Evolutionary conservation across 2,329 filamentous ascomycete species (phyloP).

Genomic region (Pestalotiopsis sp.): DNA sequence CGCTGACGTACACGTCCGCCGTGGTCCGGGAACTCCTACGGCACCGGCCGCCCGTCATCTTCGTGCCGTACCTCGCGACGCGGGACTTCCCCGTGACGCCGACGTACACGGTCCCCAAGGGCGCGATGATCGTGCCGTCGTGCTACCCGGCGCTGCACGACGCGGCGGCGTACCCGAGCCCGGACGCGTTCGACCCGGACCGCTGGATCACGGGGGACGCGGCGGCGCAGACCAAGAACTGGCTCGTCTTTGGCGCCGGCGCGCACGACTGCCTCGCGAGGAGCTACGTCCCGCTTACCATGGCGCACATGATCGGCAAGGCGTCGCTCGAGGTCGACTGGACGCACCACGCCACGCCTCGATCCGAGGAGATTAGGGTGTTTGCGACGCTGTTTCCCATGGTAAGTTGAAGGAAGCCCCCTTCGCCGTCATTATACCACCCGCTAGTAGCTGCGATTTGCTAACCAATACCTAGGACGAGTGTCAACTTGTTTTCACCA

Average conservation of each 20-base stretch:
- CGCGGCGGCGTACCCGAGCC: conserved; percentile 48
- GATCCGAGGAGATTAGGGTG: conserved; percentile 53
- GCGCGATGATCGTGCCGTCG: conserved; percentile 51
- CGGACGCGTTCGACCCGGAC: conserved; percentile 51
- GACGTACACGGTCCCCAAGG: conserved; percentile 51
- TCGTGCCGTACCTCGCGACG: conserved; percentile 54
- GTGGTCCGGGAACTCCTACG: conserved; percentile 58
- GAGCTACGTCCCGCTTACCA: conserved; percentile 51
- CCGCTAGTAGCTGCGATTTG: no score
- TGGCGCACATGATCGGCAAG: conserved; percentile 57
- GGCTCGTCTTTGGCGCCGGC: conserved; percentile 56
- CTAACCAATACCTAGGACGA: conserved; percentile 32
- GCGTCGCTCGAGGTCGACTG: conserved; percentile 53
- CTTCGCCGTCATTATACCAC: not conserved
- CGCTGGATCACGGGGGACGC: conserved; percentile 56
- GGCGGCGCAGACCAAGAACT: conserved; percentile 53
- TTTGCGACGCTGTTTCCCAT: conserved; percentile 53
- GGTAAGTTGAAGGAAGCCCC: conserved; percentile 32
- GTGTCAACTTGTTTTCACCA: conserved; percentile 39
- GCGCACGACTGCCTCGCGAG: conserved; percentile 53
- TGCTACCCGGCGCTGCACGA: conserved; percentile 56
- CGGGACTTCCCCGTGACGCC: conserved; percentile 50
- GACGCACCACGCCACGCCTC: conserved; percentile 49
- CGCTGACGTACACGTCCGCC: conserved; percentile 53
- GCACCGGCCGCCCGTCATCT: conserved; percentile 55